Percentiles rank a stretch among this genome's conserved stretches.
These are phyloP conservation scores for Prillingera fragicola DNA, from an alignment of 1,284 basidiomycete species.

Conservation along the genomic window DNA sequence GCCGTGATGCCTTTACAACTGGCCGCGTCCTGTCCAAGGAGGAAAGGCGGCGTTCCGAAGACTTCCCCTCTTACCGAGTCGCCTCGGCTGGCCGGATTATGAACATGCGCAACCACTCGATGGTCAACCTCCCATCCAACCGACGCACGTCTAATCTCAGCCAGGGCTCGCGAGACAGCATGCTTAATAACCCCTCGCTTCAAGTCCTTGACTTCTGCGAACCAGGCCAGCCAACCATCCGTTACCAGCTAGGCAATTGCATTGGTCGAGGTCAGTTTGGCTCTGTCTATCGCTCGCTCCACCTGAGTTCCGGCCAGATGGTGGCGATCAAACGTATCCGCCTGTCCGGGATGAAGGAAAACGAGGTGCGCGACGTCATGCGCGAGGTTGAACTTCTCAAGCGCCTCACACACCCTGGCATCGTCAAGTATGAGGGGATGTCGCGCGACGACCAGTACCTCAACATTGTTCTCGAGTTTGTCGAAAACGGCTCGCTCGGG, in stretches of 20 bases:
- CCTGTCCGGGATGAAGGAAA: constrained; percentile 76
- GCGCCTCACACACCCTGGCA: constrained; percentile 80
- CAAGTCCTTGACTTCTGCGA: constrained; percentile 75
- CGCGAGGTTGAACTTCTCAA: constrained; percentile 85
- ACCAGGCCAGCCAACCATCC: constrained; percentile 69
- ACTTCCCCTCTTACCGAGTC: constrained; percentile 9
- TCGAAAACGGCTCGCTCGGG: constrained; percentile 86
- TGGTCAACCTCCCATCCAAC: constrained; percentile 30
- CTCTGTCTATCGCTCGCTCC: constrained; percentile 86
- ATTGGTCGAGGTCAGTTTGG: constrained; percentile 96
- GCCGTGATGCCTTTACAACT: background rate
- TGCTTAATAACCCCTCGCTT: constrained; percentile 57
- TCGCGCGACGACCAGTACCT: constrained; percentile 77
- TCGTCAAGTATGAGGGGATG: constrained; percentile 91
- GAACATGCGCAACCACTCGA: constrained; percentile 28
- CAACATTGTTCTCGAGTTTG: constrained; percentile 90
- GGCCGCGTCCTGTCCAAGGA: constrained; percentile 7
- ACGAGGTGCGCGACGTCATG: constrained; percentile 80
- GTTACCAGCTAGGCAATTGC: constrained; percentile 90
- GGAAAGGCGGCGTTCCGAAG: constrained; percentile 32
- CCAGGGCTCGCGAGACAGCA: constrained; percentile 20
- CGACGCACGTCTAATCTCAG: constrained; percentile 21
- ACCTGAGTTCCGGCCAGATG: constrained; percentile 86
- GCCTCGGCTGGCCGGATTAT: constrained; percentile 6
- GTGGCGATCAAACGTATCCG: constrained; percentile 90